Base-by-base conservation (phyloP, 1,284 basidiomycete species). In the Hymenochaete sp. region DNA sequence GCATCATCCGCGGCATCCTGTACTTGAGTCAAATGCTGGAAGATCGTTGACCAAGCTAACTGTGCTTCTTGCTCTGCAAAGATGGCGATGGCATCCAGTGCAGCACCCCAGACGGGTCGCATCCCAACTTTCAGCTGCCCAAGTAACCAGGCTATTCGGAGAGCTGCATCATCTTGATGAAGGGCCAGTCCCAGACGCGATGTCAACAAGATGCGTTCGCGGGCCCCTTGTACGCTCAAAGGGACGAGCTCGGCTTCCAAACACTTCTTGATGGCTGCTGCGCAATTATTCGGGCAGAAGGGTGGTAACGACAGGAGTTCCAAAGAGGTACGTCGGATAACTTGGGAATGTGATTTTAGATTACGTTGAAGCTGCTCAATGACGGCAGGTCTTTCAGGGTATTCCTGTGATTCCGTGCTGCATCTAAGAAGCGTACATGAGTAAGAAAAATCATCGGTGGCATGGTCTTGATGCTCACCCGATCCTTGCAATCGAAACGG, bases 41-140 rank as follows among this genome's bases (percentile, higher is more conserved):
- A 91, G 5, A 90, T 55, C 5, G 81, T 59, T 1, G 56, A 48
- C 93, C 93, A 96, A 0, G 91, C 75, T 0, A 72, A 50, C 52
- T 88, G 79, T 0, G 76, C 79, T 51, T 80, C 79, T 16, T 73
- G 64, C 26, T 72, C 67, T 0, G 77, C 65, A 28, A 92, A 60
- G 0, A 68, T 64, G 0, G 76, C 71, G 1, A 97, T 63, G 0
- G 85, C 80, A 5, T 73, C 71, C 13, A 79, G 73, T 1, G 90
- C 77, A n/a, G 92, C 83, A 4, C 76, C 73, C 85, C 92, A 98
- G 9, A 95, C 57, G 0, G 93, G 93, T 26, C 88, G 75, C 38
- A 96, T 67, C 60, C 92, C 92, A 54, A 96, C 84, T 65, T 96
- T 96, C 39, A 96, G 67, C 61, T 96, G 92, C 2, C 83, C 87